phyloP scores from a whole-genome alignment of 2,329 filamentous ascomycete species.

The Cercospora zeina region DNA sequence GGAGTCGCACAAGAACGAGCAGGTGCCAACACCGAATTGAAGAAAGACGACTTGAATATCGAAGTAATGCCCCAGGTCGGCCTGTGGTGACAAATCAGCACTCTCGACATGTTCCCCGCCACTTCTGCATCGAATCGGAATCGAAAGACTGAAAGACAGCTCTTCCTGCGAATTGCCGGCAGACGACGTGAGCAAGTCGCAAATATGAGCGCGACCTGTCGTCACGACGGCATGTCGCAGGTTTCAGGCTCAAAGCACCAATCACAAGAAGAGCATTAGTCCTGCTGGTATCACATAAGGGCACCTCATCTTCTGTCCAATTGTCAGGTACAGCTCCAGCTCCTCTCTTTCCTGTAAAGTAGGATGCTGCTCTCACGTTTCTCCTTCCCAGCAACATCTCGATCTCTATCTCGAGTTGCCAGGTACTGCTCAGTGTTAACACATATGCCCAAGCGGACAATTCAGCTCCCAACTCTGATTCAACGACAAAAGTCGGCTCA shows the following conservation, averaged over 20 bases:
- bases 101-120: background rate
- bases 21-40: background rate
- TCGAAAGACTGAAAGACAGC: background rate
- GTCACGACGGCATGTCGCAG: background rate
- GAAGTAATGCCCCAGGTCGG: background rate
- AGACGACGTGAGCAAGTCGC: background rate
- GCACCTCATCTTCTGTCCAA: background rate
- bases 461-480: background rate
- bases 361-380: background rate
- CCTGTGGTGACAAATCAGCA: background rate
- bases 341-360: background rate
- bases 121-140: background rate
- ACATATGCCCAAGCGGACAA: slow-evolving; percentile 10
- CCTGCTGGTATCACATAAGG: background rate
- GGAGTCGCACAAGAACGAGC: background rate
- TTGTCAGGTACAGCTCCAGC: background rate
- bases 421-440: background rate
- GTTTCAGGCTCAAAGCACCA: background rate
- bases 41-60: background rate
- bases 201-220: background rate
- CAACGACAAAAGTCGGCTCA: slow-evolving; percentile 15
- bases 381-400: background rate
- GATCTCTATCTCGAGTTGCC: background rate
- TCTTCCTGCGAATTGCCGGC: background rate
- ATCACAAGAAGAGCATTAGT: background rate